Percentiles rank a stretch among this genome's conserved stretches.
These are phyloP conservation scores for Aspergillus candidus DNA, from an alignment of 2,329 filamentous ascomycete genomes.

Conservation along the genomic window DNA sequence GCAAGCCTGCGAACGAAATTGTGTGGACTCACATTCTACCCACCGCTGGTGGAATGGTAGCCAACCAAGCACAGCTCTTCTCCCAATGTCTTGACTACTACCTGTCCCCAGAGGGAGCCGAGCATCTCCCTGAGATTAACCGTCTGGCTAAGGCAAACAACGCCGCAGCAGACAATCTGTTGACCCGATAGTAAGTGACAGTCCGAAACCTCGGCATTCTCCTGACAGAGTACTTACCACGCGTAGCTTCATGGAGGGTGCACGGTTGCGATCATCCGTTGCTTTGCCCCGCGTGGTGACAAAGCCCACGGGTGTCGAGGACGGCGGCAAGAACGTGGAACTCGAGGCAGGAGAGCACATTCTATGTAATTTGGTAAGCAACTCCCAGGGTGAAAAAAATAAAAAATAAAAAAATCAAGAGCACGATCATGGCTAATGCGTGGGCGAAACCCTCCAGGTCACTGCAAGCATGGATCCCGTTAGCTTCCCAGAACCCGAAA, in stretches of 20 bases:
- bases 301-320: slow-evolving; percentile 28
- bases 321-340: slow-evolving; percentile 26
- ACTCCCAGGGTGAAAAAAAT: not conserved
- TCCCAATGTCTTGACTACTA: slow-evolving; percentile 54
- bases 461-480: slow-evolving; percentile 31
- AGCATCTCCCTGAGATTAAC: slow-evolving; percentile 46
- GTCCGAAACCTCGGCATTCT: not conserved
- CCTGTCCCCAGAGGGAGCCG: slow-evolving; percentile 43
- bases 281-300: slow-evolving; percentile 32
- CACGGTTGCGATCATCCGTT: slow-evolving; percentile 34
- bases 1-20: slow-evolving; percentile 44
- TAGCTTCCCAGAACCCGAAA: slow-evolving; percentile 34
- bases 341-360: slow-evolving; percentile 33
- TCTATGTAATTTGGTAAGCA: slow-evolving; percentile 33
- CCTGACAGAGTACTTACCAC: not conserved
- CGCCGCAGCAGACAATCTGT: slow-evolving; percentile 41
- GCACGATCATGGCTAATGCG: no score
- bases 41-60: slow-evolving; percentile 51
- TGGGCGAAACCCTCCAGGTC: slow-evolving; percentile 15
- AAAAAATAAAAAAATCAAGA: no score
- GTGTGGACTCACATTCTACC: slow-evolving; percentile 55
- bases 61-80: slow-evolving; percentile 54
- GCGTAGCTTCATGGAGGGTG: slow-evolving; percentile 37
- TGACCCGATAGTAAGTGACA: slow-evolving; percentile 46
- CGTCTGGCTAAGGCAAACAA: slow-evolving; percentile 42